Evolutionary conservation across 805 yeast species (phyloP), one percentile per base, ranked within the genome.

Genomic region (Nakazawaea ishiwadae): DNA sequence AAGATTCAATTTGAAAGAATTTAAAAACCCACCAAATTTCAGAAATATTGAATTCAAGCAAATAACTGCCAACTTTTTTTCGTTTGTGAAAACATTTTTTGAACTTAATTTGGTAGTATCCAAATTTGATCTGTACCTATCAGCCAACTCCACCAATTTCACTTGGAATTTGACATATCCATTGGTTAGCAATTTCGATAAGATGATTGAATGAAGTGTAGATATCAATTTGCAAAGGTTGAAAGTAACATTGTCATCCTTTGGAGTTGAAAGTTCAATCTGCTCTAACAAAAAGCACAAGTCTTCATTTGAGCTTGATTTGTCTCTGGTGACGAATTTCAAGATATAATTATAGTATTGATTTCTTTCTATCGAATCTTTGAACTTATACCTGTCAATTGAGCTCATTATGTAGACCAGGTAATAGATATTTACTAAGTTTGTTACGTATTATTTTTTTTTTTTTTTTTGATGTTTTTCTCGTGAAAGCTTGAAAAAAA

Each of bases 1-100:
- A 18, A 63, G 27, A 6, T 49, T 48, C 19, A 35, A 39, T 39
- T 63, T 63, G 40, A 40, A 51, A 9, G 59, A 54, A 36, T 60
- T 62, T 17, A 63, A 47, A 28, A 63, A 63, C 1, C 68, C 68
- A 33, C 53, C 52, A 39, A 63, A 63, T 31, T 51, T 54, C 12
- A 54, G 48, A 35, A 59, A 59, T 2, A 62, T 45, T 14, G 50
- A 45, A 40, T 58, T 60, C 20, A 63, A 44, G 10, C 59, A 28
- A 4, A 59, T 48, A 15, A 57, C 37, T 14, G 61, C 50, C 21
- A 59, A 16, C 7, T 18, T 21, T 41, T 63, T 63, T 8, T 53
- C 31, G 2, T 54, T 42, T 4, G 59, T 53, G 38, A 51, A 58
- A 63, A 66, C 62, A 42, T 57, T 61, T 18, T 50, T 46, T 11